These are phyloP conservation scores for Epichloe aotearoae DNA, from an alignment of 2,329 filamentous ascomycete species.

Conservation along the genomic window DNA sequence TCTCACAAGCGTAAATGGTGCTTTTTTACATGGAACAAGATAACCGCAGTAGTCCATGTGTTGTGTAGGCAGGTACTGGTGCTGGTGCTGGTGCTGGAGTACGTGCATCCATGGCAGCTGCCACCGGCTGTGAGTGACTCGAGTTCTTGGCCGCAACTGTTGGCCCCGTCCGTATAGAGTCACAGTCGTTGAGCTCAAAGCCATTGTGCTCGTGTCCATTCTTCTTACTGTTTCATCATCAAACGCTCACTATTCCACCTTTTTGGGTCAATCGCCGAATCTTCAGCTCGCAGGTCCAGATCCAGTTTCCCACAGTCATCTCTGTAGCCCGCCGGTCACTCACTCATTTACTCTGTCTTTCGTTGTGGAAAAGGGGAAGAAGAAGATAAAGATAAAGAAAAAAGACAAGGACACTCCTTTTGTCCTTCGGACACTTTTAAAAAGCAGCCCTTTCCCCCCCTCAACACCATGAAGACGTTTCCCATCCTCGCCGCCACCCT, in stretches of 20 bases:
- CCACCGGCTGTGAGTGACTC: neutral
- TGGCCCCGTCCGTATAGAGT: too few relatives aligned
- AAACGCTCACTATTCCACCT: neutral
- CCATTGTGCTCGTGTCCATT: neutral
- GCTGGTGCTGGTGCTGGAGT: too few relatives aligned
- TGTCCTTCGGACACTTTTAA: too few relatives aligned
- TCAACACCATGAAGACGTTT: slow-evolving; percentile 1
- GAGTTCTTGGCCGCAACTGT: too few relatives aligned
- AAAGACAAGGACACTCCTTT: neutral
- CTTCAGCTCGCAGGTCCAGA: neutral
- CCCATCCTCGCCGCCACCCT: neutral
- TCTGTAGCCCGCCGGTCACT: neutral
- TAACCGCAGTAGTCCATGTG: neutral
- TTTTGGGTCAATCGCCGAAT: neutral
- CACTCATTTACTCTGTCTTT: neutral
- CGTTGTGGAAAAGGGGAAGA: neutral
- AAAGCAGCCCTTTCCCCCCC: neutral
- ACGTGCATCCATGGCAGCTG: neutral
- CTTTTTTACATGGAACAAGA: neutral
- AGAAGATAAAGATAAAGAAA: neutral
- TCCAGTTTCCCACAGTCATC: neutral
- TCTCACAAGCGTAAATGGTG: neutral
- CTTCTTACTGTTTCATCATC: neutral
- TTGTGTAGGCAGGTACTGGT: too few relatives aligned
- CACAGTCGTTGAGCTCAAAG: neutral